A percentile compares a stretch with the other conserved stretches of the same genome.
Conservation (phyloP, 306 rosid genomes). For the Cicer judaicum region DNA sequence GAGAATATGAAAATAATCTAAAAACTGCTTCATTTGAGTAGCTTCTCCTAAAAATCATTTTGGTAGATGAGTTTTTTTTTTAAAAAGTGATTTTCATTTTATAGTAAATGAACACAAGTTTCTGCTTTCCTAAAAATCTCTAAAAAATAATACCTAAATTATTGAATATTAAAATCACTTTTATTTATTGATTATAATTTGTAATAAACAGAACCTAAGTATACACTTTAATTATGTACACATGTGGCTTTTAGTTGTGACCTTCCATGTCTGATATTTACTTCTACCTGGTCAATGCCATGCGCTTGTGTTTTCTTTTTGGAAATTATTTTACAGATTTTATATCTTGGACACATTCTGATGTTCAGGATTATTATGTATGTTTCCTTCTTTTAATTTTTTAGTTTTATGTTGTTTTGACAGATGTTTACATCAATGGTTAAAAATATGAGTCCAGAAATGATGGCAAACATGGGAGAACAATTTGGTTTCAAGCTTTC, state of each 20-base stretch:
- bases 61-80: too few relatives aligned
- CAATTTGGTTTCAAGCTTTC: constrained; percentile 92
- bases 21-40: too few relatives aligned
- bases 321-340: constrained; percentile 17
- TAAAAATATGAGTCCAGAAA: constrained; percentile 93
- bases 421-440: constrained; percentile 95
- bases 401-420: constrained; percentile 46
- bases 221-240: constrained; percentile 10
- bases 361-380: constrained; percentile 12
- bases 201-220: too few relatives aligned
- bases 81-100: too few relatives aligned
- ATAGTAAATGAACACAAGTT: too few relatives aligned
- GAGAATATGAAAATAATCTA: too few relatives aligned
- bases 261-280: constrained; percentile 18
- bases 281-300: constrained; percentile 22
- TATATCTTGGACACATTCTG: constrained; percentile 14
- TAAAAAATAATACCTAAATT: too few relatives aligned
- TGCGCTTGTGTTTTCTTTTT: constrained; percentile 9
- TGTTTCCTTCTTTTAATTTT: background rate
- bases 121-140: too few relatives aligned
- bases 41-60: too few relatives aligned
- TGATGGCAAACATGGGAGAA: constrained; percentile 95
- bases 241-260: constrained; percentile 9
- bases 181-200: too few relatives aligned
- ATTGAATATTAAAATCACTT: too few relatives aligned